Percentiles rank a stretch among this genome's conserved stretches.
Conservation (phyloP, 2,329 filamentous ascomycete genomes). For the Epichloe typhina region DNA sequence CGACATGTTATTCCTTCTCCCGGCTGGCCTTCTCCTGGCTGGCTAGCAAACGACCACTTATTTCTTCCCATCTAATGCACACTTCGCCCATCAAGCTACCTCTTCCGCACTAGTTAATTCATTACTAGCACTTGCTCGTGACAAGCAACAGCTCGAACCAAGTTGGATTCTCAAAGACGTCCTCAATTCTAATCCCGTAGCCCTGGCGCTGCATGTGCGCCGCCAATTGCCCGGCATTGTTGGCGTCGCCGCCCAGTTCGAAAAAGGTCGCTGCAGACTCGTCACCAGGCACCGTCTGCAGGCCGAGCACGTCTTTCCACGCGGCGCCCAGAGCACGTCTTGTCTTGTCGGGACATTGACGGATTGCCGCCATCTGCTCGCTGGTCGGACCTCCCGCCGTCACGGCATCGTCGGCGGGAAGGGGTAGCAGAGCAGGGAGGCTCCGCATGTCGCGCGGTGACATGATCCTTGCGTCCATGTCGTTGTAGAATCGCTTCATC, state of each 20-base stretch:
- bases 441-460: not conserved
- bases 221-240: conserved; percentile 1
- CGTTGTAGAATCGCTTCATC: not conserved
- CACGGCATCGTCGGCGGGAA: not conserved
- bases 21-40: too few species aligned
- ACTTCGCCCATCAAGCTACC: not conserved
- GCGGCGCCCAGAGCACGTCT: not conserved
- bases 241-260: not conserved
- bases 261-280: not conserved
- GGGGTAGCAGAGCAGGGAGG: not conserved
- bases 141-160: not conserved
- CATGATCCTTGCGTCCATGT: not conserved
- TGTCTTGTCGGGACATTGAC: not conserved
- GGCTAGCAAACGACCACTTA: too few species aligned
- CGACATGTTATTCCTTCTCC: too few species aligned
- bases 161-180: not conserved
- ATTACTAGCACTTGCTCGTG: not conserved
- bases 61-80: too few species aligned
- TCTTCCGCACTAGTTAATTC: not conserved
- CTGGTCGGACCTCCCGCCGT: not conserved
- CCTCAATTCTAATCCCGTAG: not conserved
- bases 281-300: not conserved
- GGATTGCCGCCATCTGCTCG: not conserved
- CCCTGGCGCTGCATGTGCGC: conserved; percentile 1
- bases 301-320: not conserved